Percentiles rank a stretch among this genome's conserved stretches.
phyloP scores from a whole-genome alignment of 176 grass and related monocot species.

The Rhynchospora tenuis region DNA sequence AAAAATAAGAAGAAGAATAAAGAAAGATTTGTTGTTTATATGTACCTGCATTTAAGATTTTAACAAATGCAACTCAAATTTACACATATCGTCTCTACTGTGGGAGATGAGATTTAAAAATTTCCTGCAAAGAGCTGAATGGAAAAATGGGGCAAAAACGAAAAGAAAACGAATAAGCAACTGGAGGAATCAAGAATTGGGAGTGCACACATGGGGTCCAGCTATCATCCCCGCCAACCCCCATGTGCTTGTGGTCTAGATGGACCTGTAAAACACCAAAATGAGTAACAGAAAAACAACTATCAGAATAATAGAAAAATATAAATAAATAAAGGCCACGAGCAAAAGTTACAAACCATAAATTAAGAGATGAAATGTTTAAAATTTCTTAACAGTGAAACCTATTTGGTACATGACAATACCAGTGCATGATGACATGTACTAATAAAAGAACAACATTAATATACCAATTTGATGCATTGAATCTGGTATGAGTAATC shows the following conservation, averaged over 20 bases:
- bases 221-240: constrained; percentile 82
- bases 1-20: no score
- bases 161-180: constrained; percentile 54
- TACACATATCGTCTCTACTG: not conserved
- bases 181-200: constrained; percentile 54
- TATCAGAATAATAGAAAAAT: not conserved
- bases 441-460: no score
- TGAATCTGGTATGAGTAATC: no score
- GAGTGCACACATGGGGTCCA: constrained; percentile 78
- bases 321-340: not conserved
- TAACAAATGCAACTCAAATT: no score
- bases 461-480: no score
- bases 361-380: no score
- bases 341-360: not conserved
- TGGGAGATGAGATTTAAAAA: constrained; percentile 53
- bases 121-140: constrained; percentile 54
- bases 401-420: not conserved
- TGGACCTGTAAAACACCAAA: constrained; percentile 55
- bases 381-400: not conserved
- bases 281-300: not conserved
- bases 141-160: constrained; percentile 49
- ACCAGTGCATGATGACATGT: not conserved
- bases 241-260: constrained; percentile 89
- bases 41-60: no score
- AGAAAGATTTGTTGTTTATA: no score